Conservation (phyloP, 2,329 filamentous ascomycete species). For the Stachybotrys echinatus region DNA sequence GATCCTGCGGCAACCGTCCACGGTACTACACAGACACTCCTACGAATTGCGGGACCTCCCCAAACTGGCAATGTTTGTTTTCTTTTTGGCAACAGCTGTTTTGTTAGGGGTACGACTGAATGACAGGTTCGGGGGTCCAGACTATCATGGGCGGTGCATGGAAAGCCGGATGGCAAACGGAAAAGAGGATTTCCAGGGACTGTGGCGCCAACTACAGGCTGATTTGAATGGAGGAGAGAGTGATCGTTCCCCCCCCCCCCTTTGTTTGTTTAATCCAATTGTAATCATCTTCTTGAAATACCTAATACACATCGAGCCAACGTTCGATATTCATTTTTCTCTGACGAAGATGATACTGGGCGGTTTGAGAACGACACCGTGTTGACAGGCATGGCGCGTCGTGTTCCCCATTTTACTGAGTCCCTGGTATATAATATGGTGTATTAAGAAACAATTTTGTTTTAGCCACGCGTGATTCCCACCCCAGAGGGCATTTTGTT, state of each 20-base stretch:
- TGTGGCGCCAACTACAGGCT: neutral
- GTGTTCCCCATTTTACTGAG: neutral
- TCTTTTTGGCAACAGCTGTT: neutral
- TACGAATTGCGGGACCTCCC: neutral
- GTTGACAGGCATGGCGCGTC: neutral
- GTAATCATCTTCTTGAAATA: neutral
- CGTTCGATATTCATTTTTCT: neutral
- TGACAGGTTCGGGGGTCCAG: neutral
- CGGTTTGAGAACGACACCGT: neutral
- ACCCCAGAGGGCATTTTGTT: neutral
- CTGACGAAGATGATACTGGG: neutral
- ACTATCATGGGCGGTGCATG: neutral
- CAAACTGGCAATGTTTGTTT: neutral
- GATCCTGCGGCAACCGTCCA: neutral
- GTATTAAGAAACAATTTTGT: neutral
- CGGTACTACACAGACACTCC: neutral
- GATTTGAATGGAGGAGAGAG: neutral
- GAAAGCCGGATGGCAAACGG: neutral
- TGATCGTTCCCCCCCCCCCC: too few species aligned
- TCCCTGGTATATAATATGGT: neutral
- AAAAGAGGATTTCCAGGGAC: neutral
- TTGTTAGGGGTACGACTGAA: neutral
- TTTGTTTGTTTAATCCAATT: too few species aligned
- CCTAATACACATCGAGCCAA: neutral
- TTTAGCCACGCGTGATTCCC: neutral